phyloP scores from a whole-genome alignment of 106 monocot genomes.

The Platanthera guangdongensis region DNA sequence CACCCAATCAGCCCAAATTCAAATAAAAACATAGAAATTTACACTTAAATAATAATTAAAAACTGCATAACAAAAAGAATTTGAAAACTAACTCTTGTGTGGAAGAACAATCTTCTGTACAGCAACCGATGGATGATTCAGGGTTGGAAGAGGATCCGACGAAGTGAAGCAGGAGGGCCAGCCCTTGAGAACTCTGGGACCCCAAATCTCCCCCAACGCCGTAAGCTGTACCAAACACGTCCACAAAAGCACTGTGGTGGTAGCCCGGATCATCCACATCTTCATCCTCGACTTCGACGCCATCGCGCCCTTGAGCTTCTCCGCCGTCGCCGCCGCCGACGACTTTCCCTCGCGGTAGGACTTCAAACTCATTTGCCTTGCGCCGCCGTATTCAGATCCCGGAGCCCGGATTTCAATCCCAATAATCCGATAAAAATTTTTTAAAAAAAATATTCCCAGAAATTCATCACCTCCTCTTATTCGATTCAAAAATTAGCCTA shows the following conservation, averaged over 20 bases:
- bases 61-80: background rate
- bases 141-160: constrained; percentile 9
- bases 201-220: constrained; percentile 71
- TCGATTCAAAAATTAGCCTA: background rate
- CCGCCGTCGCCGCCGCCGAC: constrained; percentile 1
- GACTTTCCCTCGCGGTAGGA: background rate
- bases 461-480: background rate
- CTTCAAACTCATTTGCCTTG: constrained; percentile 21
- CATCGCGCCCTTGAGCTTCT: constrained; percentile 24
- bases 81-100: constrained; percentile 46
- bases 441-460: background rate
- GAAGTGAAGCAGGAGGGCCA: constrained; percentile 67
- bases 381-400: constrained; percentile 15
- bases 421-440: background rate
- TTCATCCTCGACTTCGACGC: constrained; percentile 53
- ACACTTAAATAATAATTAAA: background rate
- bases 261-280: constrained; percentile 65
- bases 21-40: background rate
- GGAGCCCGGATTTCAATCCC: background rate
- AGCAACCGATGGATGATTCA: background rate
- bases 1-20: constrained; percentile 3
- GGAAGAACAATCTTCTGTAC: constrained; percentile 30
- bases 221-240: constrained; percentile 83
- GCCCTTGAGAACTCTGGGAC: constrained; percentile 59
- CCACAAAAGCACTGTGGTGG: constrained; percentile 70